These are phyloP conservation scores for Wickerhamiella sorbophila DNA, from an alignment of 805 yeast species.

Conservation along the genomic window DNA sequence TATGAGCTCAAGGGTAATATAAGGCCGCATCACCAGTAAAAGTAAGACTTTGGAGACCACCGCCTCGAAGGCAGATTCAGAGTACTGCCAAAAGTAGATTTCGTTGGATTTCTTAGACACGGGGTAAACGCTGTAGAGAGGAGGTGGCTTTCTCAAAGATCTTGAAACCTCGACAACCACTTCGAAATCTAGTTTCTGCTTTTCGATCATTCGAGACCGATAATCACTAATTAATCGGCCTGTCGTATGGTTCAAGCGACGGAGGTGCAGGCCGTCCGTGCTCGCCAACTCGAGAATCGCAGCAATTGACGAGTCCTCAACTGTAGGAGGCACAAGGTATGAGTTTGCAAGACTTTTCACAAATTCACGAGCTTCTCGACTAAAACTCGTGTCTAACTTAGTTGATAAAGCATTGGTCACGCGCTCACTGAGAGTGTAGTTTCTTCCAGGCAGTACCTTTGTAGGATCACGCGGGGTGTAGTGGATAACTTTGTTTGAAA, in stretches of 20 bases:
- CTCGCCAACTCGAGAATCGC: slow-evolving; percentile 43
- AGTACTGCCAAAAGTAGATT: background rate
- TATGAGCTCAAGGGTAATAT: slow-evolving; percentile 8
- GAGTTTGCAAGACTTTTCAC: slow-evolving; percentile 23
- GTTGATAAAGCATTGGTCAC: slow-evolving; percentile 30
- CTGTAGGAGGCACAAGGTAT: slow-evolving; percentile 34
- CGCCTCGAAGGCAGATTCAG: background rate
- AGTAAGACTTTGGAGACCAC: slow-evolving; percentile 2
- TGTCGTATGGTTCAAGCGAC: slow-evolving; percentile 40
- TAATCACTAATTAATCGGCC: slow-evolving; percentile 41
- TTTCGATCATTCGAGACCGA: slow-evolving; percentile 61
- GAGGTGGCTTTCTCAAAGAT: background rate
- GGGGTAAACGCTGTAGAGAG: background rate
- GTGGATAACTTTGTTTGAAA: slow-evolving; percentile 30
- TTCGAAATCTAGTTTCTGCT: slow-evolving; percentile 51
- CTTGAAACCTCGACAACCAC: slow-evolving; percentile 20
- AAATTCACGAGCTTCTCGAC: slow-evolving; percentile 35
- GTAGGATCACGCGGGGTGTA: slow-evolving; percentile 23
- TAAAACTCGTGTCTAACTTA: slow-evolving; percentile 29
- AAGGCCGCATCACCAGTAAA: slow-evolving; percentile 6
- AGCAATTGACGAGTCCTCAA: slow-evolving; percentile 49
- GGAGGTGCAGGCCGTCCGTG: slow-evolving; percentile 28
- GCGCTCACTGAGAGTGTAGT: slow-evolving; percentile 43
- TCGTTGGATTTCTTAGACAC: background rate
- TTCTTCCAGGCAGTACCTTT: slow-evolving; percentile 31